Conservation (phyloP, 176 grass and related monocot genomes). For the Raddia distichophylla region DNA sequence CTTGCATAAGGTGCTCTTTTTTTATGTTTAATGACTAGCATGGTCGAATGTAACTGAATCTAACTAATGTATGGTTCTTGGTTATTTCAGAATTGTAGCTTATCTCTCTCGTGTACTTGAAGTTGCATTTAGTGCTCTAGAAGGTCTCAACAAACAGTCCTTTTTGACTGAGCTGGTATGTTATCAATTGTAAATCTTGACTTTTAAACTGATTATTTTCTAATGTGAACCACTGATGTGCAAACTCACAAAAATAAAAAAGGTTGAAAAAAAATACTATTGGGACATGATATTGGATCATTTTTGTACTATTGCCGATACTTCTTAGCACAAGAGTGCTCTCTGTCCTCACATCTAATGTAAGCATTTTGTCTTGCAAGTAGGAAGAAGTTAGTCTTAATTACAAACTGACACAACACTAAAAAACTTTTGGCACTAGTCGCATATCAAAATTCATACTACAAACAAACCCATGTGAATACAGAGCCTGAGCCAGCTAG, state of each 20-base stretch:
- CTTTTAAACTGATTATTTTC: slow-evolving; percentile 2
- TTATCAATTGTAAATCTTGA: slow-evolving; percentile 31
- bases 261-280: slow-evolving; percentile 1
- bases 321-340: not conserved
- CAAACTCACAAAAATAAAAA: slow-evolving; percentile 30
- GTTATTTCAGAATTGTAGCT: slow-evolving; percentile 86
- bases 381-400: not conserved
- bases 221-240: slow-evolving; percentile 18
- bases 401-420: slow-evolving; percentile 2
- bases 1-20: slow-evolving; percentile 80
- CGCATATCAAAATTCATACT: not conserved
- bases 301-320: slow-evolving; percentile 10
- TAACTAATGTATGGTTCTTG: slow-evolving; percentile 44
- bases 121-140: slow-evolving; percentile 91
- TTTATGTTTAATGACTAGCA: slow-evolving; percentile 35
- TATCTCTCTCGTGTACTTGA: slow-evolving; percentile 98
- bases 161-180: slow-evolving; percentile 98
- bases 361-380: not conserved
- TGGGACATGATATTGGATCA: not conserved
- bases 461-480: not conserved
- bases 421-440: not conserved
- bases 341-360: slow-evolving; percentile 3
- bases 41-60: slow-evolving; percentile 44
- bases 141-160: slow-evolving; percentile 99
- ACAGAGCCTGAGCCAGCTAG: not conserved